Base-by-base conservation (phyloP, 2,329 filamentous ascomycete species). In the Mariannaea sp. region DNA sequence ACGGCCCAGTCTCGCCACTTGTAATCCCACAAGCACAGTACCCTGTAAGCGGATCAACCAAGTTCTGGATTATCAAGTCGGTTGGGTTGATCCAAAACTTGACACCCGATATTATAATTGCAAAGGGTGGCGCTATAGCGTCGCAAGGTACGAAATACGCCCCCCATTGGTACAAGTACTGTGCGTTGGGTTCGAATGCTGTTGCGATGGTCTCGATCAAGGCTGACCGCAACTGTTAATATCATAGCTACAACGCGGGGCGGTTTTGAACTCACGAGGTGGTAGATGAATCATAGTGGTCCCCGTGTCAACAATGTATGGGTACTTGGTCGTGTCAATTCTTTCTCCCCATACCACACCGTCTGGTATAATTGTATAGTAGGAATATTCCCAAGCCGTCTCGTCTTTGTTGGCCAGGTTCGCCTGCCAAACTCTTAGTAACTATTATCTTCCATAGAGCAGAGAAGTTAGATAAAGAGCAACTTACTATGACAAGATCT, bases 311-410 rank as follows among this genome's bases (percentile, higher is more conserved):
- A 82, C 69, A 45, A 82, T 78, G 60, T 76, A 80, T 4, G 77
- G 77, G 47, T 75, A 77, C 60, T 74, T 77, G 27, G 68, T 73
- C 14, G 61, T 68, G 54, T 77, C 74, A 2, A 68, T 73, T 4
- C 70, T 75, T 33, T 71, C 68, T 19, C 72, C 78, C 62, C 72
- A 80, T 55, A 68, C 66, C 53, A 80, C 70, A 3, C 78, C 79
- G 49, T 80, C 77, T 1, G 77, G 76, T 41, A 81, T 68, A 50
- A 82, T 74, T 14, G 80, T 81, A 60, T 82, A 82, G 64, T 79
- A 82, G 2, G 79, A 80, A 53, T 77, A 77, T 53, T 74, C 66
- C 66, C 69, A 78, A 1, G 75, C 67, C 5, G 76, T 75, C 49
- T 70, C 69, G 2, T 69, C 61, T 16, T 70, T 62, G 5, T 65